These are phyloP conservation scores for Staphylotrichum longicolle DNA, from an alignment of 495 filamentous ascomycete genomes.

Conservation along the genomic window DNA sequence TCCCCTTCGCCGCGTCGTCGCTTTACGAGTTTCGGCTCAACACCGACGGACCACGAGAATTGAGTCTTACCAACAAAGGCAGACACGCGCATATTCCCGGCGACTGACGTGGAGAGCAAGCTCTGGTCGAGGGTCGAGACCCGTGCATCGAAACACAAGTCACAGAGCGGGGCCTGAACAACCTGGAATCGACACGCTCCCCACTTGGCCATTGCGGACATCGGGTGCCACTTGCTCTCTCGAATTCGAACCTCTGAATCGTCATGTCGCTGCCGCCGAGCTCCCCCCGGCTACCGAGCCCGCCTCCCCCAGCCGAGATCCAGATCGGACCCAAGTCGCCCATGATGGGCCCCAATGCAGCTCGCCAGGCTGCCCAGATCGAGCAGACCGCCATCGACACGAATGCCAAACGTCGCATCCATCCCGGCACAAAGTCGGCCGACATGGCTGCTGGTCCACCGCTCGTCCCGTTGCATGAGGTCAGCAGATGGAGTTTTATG, in stretches of 20 bases:
- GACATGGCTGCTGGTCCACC: conserved; percentile 93
- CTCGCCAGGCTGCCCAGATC: conserved; percentile 55
- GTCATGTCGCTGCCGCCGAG: conserved; percentile 64
- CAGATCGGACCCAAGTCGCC: conserved; percentile 85
- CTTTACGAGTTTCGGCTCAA: no score
- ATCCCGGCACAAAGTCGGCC: conserved; percentile 82
- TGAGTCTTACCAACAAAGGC: no score
- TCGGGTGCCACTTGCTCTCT: not conserved
- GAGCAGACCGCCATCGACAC: conserved; percentile 55
- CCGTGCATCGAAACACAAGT: no score
- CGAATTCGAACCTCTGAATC: not conserved
- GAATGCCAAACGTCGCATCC: conserved; percentile 72
- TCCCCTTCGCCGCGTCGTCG: not conserved
- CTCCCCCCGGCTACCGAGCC: conserved; percentile 83
- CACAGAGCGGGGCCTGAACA: not conserved
- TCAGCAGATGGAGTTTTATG: conserved; percentile 37
- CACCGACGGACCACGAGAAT: no score
- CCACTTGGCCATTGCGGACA: not conserved
- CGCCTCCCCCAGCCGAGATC: conserved; percentile 85
- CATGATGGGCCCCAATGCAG: conserved; percentile 55
- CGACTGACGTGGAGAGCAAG: no score
- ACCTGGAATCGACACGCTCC: not conserved
- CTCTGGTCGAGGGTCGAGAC: no score
- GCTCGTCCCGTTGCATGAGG: conserved; percentile 77
- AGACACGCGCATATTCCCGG: no score